These are phyloP conservation scores for Phaeosphaeria sp. DNA, from an alignment of 2,329 filamentous ascomycete genomes.

Conservation along the genomic window DNA sequence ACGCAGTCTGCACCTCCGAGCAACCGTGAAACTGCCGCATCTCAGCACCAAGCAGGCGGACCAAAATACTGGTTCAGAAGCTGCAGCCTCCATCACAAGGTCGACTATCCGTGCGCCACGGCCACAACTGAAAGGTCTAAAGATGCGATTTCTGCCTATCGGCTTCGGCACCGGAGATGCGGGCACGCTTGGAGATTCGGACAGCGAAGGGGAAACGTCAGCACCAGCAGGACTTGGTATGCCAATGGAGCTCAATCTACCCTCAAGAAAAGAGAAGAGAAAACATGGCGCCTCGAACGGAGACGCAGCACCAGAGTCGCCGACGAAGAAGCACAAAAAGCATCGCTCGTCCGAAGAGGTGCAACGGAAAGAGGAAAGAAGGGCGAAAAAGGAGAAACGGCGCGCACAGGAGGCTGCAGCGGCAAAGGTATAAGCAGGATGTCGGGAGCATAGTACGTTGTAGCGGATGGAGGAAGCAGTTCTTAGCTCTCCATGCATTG, in stretches of 20 bases:
- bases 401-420: conserved; percentile 30
- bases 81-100: conserved; percentile 52
- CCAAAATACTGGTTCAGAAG: conserved; percentile 47
- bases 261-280: conserved; percentile 48
- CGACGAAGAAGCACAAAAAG: conserved; percentile 50
- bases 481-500: too few relatives aligned
- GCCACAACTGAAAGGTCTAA: conserved; percentile 71
- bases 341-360: conserved; percentile 40
- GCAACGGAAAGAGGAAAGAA: conserved; percentile 48
- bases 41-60: conserved; percentile 50
- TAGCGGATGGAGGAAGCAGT: neutral
- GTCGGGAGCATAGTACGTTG: neutral
- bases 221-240: conserved; percentile 28
- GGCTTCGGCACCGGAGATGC: conserved; percentile 59
- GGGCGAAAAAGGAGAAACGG: conserved; percentile 46
- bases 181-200: conserved; percentile 51
- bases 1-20: conserved; percentile 69
- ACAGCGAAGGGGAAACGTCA: conserved; percentile 53
- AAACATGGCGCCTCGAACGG: conserved; percentile 44
- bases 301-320: conserved; percentile 31
- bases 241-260: conserved; percentile 28
- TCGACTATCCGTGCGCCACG: conserved; percentile 61
- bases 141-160: conserved; percentile 71
- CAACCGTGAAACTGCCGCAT: conserved; percentile 63
- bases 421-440: conserved; percentile 19